Evolutionary conservation across 1,284 basidiomycete genomes (phyloP).

Genomic region (Ustilago tritici): DNA sequence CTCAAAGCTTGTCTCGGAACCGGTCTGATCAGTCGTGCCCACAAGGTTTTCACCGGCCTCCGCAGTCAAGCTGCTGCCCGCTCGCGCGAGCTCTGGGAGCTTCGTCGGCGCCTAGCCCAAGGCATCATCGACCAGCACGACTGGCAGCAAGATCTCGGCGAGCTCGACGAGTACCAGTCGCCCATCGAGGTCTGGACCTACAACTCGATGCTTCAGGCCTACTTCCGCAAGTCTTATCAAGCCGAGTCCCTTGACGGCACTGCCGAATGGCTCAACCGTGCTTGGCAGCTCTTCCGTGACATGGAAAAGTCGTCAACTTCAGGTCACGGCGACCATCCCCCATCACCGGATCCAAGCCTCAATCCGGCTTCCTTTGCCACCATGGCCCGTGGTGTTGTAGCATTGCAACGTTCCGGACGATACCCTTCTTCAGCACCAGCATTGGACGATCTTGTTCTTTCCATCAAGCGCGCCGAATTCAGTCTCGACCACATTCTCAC

Average conservation of each 20-base stretch:
- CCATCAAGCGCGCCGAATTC: slow-evolving; percentile 41
- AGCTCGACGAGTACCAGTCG: slow-evolving; percentile 25
- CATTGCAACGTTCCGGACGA: slow-evolving; percentile 38
- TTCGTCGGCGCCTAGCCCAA: slow-evolving; percentile 30
- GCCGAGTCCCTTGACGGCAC: slow-evolving; percentile 44
- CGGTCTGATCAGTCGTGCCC: slow-evolving; percentile 61
- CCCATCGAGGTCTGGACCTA: slow-evolving; percentile 59
- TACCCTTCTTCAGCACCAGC: slow-evolving; percentile 48
- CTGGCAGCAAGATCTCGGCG: slow-evolving; percentile 36
- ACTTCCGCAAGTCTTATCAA: slow-evolving; percentile 57
- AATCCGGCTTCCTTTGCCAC: slow-evolving; percentile 56
- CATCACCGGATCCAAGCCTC: slow-evolving; percentile 52
- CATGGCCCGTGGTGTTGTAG: slow-evolving; percentile 61
- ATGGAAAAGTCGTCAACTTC: slow-evolving; percentile 45
- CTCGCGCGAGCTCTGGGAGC: slow-evolving; percentile 47
- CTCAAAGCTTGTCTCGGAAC: slow-evolving; percentile 65
- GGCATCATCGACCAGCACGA: slow-evolving; percentile 46
- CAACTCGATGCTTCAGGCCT: slow-evolving; percentile 65
- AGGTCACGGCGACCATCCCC: slow-evolving; percentile 23
- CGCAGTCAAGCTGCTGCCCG: slow-evolving; percentile 48
- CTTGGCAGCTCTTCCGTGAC: slow-evolving; percentile 56
- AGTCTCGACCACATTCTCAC: slow-evolving; percentile 55
- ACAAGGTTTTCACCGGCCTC: slow-evolving; percentile 62
- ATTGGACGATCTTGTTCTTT: slow-evolving; percentile 43
- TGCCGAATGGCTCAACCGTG: slow-evolving; percentile 53